Conservation (phyloP, 2,329 filamentous ascomycete genomes). For the Huntiella moniliformis region DNA sequence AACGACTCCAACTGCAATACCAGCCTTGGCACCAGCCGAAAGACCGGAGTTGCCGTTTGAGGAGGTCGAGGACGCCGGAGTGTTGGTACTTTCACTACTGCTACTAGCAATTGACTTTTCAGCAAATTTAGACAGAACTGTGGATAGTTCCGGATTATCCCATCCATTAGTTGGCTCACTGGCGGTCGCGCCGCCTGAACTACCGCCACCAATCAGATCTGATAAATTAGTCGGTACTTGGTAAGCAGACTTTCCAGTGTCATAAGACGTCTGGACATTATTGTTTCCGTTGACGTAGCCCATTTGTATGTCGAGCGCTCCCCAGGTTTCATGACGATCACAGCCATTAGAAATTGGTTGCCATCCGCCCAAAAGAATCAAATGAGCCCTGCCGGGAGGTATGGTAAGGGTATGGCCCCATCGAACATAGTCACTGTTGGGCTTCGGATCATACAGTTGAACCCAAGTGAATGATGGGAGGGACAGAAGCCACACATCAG, state of each 20-base stretch:
- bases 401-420: conserved; percentile 41
- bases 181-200: conserved; percentile 36
- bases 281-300: conserved; percentile 28
- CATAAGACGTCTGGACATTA: conserved; percentile 31
- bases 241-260: conserved; percentile 31
- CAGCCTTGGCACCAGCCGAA: conserved; percentile 24
- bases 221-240: conserved; percentile 33
- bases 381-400: conserved; percentile 32
- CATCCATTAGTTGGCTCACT: conserved; percentile 29
- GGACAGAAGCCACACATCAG: conserved; percentile 43
- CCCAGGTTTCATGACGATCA: conserved; percentile 33
- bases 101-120: conserved; percentile 32
- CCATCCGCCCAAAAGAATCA: conserved; percentile 45
- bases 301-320: conserved; percentile 36
- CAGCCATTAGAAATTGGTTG: conserved; percentile 28
- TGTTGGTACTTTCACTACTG: too few relatives aligned
- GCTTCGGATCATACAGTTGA: conserved; percentile 30
- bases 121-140: too few relatives aligned
- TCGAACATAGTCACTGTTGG: conserved; percentile 22
- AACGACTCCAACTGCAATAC: conserved; percentile 19
- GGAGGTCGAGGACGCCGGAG: too few relatives aligned
- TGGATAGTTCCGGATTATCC: conserved; percentile 27
- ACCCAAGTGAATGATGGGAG: conserved; percentile 47
- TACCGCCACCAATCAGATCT: conserved; percentile 30
- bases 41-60: too few relatives aligned